These are phyloP conservation scores for Saccharomycopsis javanensis DNA, from an alignment of 805 yeast genomes.

Conservation along the genomic window DNA sequence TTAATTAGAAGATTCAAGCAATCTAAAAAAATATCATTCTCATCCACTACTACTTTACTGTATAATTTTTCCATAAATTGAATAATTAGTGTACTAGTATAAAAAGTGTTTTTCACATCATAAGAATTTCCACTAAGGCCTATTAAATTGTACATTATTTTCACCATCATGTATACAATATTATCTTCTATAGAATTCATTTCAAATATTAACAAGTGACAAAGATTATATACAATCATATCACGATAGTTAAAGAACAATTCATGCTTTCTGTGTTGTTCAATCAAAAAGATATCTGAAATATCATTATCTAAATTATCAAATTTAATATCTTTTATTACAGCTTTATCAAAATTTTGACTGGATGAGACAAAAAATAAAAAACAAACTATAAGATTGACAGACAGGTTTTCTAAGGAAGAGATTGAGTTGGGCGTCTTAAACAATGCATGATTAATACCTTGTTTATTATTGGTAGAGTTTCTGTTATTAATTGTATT, in stretches of 20 bases:
- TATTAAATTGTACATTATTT: neutral
- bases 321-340: neutral
- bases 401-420: neutral
- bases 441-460: conserved; percentile 30
- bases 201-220: neutral
- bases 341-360: neutral
- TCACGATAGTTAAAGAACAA: neutral
- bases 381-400: neutral
- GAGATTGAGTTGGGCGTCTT: conserved; percentile 36
- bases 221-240: neutral
- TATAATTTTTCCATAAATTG: neutral
- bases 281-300: neutral
- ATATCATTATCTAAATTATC: neutral
- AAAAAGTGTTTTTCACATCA: neutral
- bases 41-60: neutral
- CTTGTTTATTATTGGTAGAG: neutral
- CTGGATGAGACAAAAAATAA: neutral
- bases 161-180: neutral
- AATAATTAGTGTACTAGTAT: neutral
- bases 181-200: neutral
- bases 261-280: neutral
- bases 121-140: neutral
- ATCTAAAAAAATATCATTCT: neutral
- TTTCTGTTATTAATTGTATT: conserved; percentile 14
- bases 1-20: neutral